phyloP scores from a whole-genome alignment of 1,284 basidiomycete species.

The Hemileia vastatrix region DNA sequence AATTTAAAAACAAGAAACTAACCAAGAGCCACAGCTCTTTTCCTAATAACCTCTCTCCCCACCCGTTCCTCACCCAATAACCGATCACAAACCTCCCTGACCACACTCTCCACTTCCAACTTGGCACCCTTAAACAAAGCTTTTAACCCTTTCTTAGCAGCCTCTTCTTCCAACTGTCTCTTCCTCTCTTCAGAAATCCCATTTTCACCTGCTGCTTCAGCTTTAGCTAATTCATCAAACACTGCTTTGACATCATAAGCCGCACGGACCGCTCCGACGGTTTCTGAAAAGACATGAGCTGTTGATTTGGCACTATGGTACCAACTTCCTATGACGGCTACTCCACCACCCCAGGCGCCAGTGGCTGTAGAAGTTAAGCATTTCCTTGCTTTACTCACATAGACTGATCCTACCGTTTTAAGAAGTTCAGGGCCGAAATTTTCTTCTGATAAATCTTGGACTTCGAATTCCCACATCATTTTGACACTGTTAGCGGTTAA shows the following conservation, averaged over 20 bases:
- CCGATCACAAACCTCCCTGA: constrained; percentile 85
- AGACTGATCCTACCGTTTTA: constrained; percentile 83
- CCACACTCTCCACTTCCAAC: constrained; percentile 84
- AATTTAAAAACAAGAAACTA: neutral
- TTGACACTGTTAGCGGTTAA: constrained; percentile 26
- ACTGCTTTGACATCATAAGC: constrained; percentile 88
- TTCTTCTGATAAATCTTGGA: constrained; percentile 66
- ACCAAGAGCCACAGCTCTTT: constrained; percentile 22
- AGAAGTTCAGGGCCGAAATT: constrained; percentile 88
- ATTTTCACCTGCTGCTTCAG: constrained; percentile 73
- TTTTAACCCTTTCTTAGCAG: constrained; percentile 67
- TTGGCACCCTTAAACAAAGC: constrained; percentile 60
- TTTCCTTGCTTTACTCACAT: constrained; percentile 59
- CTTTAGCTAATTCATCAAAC: constrained; percentile 70
- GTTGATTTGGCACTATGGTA: constrained; percentile 86
- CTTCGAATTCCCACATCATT: constrained; percentile 41
- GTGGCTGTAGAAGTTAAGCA: constrained; percentile 53
- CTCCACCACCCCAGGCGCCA: constrained; percentile 61
- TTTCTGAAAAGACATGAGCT: constrained; percentile 85
- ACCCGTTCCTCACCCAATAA: constrained; percentile 54
- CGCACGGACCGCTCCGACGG: constrained; percentile 74
- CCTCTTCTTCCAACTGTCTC: constrained; percentile 84
- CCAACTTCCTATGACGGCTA: constrained; percentile 61
- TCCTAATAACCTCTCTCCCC: constrained; percentile 6
- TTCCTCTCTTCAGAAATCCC: constrained; percentile 79